A percentile compares a stretch with the other conserved stretches of the same genome.
phyloP scores from a whole-genome alignment of 208 protist genomes.

The Leishmania major region DNA sequence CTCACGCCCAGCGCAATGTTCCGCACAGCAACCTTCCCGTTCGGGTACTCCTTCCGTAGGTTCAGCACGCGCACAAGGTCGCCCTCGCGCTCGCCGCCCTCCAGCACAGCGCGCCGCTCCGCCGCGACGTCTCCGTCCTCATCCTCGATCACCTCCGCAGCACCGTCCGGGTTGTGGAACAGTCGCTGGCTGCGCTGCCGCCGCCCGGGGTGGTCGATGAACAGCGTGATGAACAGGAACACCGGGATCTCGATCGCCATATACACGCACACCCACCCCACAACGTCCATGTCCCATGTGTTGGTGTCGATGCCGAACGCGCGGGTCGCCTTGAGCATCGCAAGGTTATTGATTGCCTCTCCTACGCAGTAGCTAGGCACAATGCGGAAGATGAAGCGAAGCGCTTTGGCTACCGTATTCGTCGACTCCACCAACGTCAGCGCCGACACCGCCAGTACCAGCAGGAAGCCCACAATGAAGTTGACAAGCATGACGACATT shows the following conservation, averaged over 20 bases:
- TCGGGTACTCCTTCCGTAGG: constrained; percentile 69
- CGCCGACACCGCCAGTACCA: constrained; percentile 38
- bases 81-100: constrained; percentile 3
- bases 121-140: constrained; percentile 45
- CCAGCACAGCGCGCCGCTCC: constrained; percentile 35
- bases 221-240: constrained; percentile 31
- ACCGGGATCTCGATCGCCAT: constrained; percentile 52
- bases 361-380: constrained; percentile 53
- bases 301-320: background rate
- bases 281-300: constrained; percentile 25
- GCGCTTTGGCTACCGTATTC: constrained; percentile 3
- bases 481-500: constrained; percentile 38
- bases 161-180: constrained; percentile 39
- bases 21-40: constrained; percentile 70
- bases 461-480: constrained; percentile 51
- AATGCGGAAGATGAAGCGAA: constrained; percentile 47
- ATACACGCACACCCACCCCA: constrained; percentile 39
- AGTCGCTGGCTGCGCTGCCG: constrained; percentile 30
- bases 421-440: background rate
- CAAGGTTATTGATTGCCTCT: constrained; percentile 52
- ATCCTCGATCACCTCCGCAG: constrained; percentile 30
- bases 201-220: constrained; percentile 42
- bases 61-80: constrained; percentile 57
- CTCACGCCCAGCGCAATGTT: constrained; percentile 73
- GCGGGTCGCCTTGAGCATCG: constrained; percentile 12